phyloP scores from a whole-genome alignment of 1,284 basidiomycete species.

The Cryptococcus sp. region DNA sequence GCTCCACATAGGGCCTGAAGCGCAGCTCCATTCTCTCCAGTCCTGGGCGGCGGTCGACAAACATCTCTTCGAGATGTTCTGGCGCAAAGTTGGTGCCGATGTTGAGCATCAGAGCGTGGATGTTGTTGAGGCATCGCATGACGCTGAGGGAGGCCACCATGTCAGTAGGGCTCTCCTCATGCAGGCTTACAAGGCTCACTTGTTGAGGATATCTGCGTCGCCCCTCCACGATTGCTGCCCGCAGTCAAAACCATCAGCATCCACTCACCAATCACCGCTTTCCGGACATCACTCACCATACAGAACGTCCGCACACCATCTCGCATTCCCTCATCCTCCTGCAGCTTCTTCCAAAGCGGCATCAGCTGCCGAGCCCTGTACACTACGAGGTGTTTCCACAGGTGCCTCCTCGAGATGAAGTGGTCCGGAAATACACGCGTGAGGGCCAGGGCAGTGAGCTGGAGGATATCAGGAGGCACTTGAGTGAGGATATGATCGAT shows the following conservation, averaged over 20 bases:
- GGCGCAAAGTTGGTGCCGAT: conserved; percentile 51
- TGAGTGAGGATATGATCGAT: conserved; percentile 42
- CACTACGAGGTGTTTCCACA: conserved; percentile 44
- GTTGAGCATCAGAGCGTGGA: conserved; percentile 43
- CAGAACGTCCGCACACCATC: conserved; percentile 29
- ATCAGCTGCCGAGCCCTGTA: conserved; percentile 27
- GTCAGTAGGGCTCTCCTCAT: not conserved
- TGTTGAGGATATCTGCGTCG: conserved; percentile 50
- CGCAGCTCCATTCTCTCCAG: conserved; percentile 45
- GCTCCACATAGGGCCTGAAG: conserved; percentile 51
- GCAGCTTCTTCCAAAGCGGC: conserved; percentile 35
- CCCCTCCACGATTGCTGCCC: conserved; percentile 45
- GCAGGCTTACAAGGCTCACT: conserved; percentile 8
- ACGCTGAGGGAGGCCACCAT: conserved; percentile 25
- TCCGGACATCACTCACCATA: conserved; percentile 15
- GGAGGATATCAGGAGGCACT: conserved; percentile 37
- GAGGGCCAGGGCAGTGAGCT: conserved; percentile 42
- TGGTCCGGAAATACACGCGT: conserved; percentile 41
- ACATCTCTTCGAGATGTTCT: conserved; percentile 50
- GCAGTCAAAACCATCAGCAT: not conserved
- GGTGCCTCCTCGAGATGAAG: conserved; percentile 25
- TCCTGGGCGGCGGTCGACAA: conserved; percentile 34
- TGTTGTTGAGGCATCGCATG: conserved; percentile 39
- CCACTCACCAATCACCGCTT: not conserved
- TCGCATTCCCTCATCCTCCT: conserved; percentile 19